Conservation (phyloP, 1,284 basidiomycete genomes). For the Boletellus deceptivus region DNA sequence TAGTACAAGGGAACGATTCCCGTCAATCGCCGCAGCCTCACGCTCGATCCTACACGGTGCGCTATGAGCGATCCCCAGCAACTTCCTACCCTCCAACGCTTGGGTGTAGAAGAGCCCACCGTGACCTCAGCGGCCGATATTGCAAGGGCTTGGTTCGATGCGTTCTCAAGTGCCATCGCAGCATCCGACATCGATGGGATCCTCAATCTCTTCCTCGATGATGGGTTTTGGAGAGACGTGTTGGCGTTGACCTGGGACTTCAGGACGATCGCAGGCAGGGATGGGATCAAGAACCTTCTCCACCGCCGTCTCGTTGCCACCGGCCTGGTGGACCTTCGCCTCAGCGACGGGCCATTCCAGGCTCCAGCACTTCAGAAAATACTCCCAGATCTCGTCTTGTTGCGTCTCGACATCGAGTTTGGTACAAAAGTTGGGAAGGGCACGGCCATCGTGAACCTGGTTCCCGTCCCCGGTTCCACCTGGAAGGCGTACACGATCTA, state of each 20-base stretch:
- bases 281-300: constrained; percentile 24
- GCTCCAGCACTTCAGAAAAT: constrained; percentile 24
- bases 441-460: constrained; percentile 20
- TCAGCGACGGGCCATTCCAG: constrained; percentile 13
- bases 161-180: constrained; percentile 32
- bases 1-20: neutral
- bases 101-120: constrained; percentile 25
- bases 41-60: neutral
- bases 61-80: constrained; percentile 24
- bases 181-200: constrained; percentile 25
- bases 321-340: constrained; percentile 25
- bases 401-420: constrained; percentile 27
- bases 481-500: constrained; percentile 36
- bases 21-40: neutral
- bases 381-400: constrained; percentile 26
- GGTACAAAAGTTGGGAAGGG: constrained; percentile 27
- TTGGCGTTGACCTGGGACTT: constrained; percentile 33
- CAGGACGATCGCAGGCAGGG: constrained; percentile 24
- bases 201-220: constrained; percentile 27
- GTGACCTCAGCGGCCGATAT: constrained; percentile 21
- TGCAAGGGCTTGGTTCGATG: constrained; percentile 31
- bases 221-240: constrained; percentile 32
- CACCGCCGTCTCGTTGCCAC: constrained; percentile 32
- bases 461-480: constrained; percentile 9
- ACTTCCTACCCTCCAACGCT: constrained; percentile 30